Evolutionary conservation across 352 stramenopile genomes (phyloP), one percentile per base, ranked within the genome.

Genomic region (Phytophthora citrophthora): DNA sequence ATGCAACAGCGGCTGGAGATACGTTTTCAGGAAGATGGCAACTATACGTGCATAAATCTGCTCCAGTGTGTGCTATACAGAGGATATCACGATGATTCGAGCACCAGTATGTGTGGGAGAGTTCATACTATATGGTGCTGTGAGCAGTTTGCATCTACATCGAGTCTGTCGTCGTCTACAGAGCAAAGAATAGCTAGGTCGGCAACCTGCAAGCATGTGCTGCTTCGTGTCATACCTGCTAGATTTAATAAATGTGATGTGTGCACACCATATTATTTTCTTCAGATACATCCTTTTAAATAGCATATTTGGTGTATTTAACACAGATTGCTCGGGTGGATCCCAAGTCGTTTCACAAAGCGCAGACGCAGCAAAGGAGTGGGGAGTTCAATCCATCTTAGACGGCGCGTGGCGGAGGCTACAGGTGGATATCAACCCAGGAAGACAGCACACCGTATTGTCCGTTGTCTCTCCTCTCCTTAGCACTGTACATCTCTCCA

Each of bases 261-360:
- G 12, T 45, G 15, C 46, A 65, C 61, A 60, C 31, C 4, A 34
- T 13, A 34, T 13, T 34, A 8, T 10, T 13, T 34, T 34, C 29
- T 34, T 13, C 9, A 11, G 0, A 32, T 9, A 64, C 8, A 5
- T 8, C 7, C n/a, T 38, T 7, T 31, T 4, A 26, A 47, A 58
- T 29, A 7, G 3, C 18, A 44, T 54, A 11, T 24, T 5, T 59
- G 5, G 29, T 51, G 61, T 68, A 4, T 70, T 1, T 0, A 9
- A n/a, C 11, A 54, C 49, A 44, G 7, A 9, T 39, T 55, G 51
- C 16, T 56, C 36, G 18, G 67, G 32, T 81, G 72, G 72, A 79
- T 79, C 71, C 39, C 61, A 68, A 34, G 32, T 54, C 38, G 64
- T 61, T 69, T 61, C 59, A 64, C 63, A 57, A 61, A 31, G 16